Percentiles rank a stretch among this genome's conserved stretches.
phyloP scores from a whole-genome alignment of 202 grass and related monocot genomes.

The Schoenoplectus tabernaemontani region DNA sequence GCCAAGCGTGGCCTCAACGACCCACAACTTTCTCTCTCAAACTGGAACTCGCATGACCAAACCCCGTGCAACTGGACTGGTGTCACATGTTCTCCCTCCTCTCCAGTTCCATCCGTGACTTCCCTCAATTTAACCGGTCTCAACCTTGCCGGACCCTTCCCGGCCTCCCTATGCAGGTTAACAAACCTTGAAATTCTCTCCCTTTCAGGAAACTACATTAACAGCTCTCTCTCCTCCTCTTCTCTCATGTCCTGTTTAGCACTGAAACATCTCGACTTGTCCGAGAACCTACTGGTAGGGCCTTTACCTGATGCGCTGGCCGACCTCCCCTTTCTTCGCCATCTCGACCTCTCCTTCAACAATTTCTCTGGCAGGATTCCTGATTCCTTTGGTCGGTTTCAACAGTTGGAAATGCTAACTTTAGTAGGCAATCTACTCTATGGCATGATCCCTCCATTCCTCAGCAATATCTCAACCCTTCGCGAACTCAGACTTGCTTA shows the following conservation, averaged over 20 bases:
- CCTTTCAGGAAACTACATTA: constrained; percentile 19
- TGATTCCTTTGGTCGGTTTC: constrained; percentile 37
- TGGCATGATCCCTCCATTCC: constrained; percentile 41
- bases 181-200: constrained; percentile 31
- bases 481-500: constrained; percentile 45
- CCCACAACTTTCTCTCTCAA: constrained; percentile 26
- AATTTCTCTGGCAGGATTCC: constrained; percentile 51
- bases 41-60: constrained; percentile 25
- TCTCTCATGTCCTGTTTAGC: constrained; percentile 21
- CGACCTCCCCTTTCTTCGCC: constrained; percentile 33
- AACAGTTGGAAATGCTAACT: constrained; percentile 47
- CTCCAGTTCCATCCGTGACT: constrained; percentile 11
- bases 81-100: constrained; percentile 33
- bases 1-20: constrained; percentile 34
- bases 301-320: constrained; percentile 33
- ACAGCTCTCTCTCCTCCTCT: constrained; percentile 10
- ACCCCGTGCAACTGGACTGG: constrained; percentile 50
- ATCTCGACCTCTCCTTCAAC: constrained; percentile 46
- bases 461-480: constrained; percentile 43
- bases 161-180: constrained; percentile 37
- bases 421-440: constrained; percentile 41
- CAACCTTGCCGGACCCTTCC: constrained; percentile 42
- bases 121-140: constrained; percentile 25
- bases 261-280: constrained; percentile 45
- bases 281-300: constrained; percentile 35